Conservation (phyloP, 768 basidiomycete genomes). For the Dioszegia crocea region DNA sequence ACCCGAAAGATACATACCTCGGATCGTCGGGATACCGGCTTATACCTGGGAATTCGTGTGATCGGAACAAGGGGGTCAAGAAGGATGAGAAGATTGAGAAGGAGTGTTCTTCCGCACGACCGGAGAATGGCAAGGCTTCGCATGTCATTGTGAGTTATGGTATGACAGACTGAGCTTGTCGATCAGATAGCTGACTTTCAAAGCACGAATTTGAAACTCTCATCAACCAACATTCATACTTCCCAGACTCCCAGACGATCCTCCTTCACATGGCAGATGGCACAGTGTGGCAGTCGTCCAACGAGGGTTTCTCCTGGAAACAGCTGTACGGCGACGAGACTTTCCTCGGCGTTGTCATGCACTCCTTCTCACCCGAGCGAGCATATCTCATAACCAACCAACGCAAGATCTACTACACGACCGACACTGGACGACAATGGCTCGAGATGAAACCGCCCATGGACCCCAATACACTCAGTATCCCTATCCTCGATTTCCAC, state of each 20-base stretch:
- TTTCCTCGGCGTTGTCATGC: conserved; percentile 82
- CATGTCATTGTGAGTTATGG: conserved; percentile 64
- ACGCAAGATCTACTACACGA: conserved; percentile 69
- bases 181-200: background rate
- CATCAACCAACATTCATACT: conserved; percentile 75
- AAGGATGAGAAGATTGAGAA: conserved; percentile 71
- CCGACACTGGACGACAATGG: conserved; percentile 75
- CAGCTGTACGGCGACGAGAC: conserved; percentile 60
- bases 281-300: conserved; percentile 86
- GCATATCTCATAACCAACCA: conserved; percentile 82
- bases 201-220: conserved; percentile 45
- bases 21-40: conserved; percentile 90
- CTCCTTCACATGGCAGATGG: conserved; percentile 73
- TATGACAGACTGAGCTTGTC: background rate
- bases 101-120: conserved; percentile 75
- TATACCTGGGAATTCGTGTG: conserved; percentile 89
- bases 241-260: conserved; percentile 74
- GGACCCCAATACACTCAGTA: conserved; percentile 72
- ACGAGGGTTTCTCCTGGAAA: conserved; percentile 90
- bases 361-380: conserved; percentile 69
- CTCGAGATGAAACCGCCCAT: conserved; percentile 58
- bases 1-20: conserved; percentile 61
- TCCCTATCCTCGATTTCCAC: conserved; percentile 79
- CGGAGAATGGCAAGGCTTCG: conserved; percentile 68
- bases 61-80: conserved; percentile 56